Base-by-base conservation (phyloP, 768 basidiomycete genomes). In the Scleroderma citrinum region DNA sequence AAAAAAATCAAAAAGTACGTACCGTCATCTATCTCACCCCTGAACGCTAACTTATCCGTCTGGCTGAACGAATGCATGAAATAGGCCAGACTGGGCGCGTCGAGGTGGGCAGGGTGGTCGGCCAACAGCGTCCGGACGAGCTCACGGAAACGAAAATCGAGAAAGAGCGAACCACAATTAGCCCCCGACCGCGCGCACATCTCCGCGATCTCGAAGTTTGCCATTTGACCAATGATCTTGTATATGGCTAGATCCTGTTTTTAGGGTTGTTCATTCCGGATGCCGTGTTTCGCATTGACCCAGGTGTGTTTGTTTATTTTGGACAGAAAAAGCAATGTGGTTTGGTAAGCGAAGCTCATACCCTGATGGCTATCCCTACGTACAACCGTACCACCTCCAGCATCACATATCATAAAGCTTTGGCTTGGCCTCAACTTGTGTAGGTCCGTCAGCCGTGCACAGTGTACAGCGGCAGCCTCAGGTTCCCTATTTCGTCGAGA, bases 401-500 rank as follows among this genome's bases (percentile, higher is more conserved):
- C 90, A 66, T 94, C 92, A 60, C 87, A 90, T n/a, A 94, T 87
- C 65, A 93, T 83, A 62, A 93, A 93, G 54, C 82, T 89, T 60
- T 93, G 89, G 19, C 83, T 85, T 0, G 87, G 78, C 44, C 79
- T 82, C 47, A 93, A 70, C 55, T 83, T 82, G 65, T 92, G 87
- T 3, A 93, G 71, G 51, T 86, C 81, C 26, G 87, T 87, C 45
- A 93, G 72, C 51, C 85, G 81, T 3, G 86, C 88, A 51, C 89
- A 92, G 52, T 94, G 91, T 8, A 92, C 86, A 7, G 92, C 92
- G n/a, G 90, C 91, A 2, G 92, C 91, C 66, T 92, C 91, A 24
- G 81, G 78, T 53, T 81, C 81, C 19, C 78, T 81, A 56, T 52
- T 57, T 26, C 5, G 7, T 12, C 34, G 13, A 35, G 34, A 35